phyloP scores from a whole-genome alignment of 106 monocot genomes.

The Chionographis japonica region DNA sequence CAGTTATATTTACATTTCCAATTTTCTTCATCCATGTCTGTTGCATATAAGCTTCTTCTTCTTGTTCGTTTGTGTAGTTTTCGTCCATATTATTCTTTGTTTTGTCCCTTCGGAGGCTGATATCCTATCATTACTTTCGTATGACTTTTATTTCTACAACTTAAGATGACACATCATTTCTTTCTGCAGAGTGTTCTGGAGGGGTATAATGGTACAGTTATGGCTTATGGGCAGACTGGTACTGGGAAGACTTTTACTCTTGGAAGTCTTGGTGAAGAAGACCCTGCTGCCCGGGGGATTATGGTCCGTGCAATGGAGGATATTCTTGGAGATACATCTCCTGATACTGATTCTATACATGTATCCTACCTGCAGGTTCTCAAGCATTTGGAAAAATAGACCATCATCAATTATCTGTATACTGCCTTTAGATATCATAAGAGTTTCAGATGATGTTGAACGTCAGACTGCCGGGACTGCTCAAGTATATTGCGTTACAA shows the following conservation, averaged over 20 bases:
- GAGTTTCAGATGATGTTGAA: too few relatives aligned
- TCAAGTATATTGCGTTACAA: too few relatives aligned
- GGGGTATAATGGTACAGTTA: conserved; percentile 96
- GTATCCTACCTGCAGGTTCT: conserved; percentile 95
- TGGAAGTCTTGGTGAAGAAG: conserved; percentile 93
- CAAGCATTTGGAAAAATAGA: neutral
- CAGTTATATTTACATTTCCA: too few relatives aligned
- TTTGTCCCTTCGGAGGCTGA: too few relatives aligned
- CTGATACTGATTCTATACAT: conserved; percentile 69
- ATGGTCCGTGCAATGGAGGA: conserved; percentile 99
- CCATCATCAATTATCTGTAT: neutral
- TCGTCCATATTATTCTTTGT: too few relatives aligned
- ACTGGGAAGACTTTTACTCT: conserved; percentile 98
- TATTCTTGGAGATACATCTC: conserved; percentile 75
- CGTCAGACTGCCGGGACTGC: too few relatives aligned
- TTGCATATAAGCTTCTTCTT: too few relatives aligned
- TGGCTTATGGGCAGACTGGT: conserved; percentile 99
- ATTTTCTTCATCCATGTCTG: too few relatives aligned
- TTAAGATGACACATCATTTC: conserved; percentile 1
- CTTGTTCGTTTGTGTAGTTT: too few relatives aligned
- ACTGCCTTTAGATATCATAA: too few relatives aligned
- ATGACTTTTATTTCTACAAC: neutral
- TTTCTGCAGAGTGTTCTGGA: conserved; percentile 90
- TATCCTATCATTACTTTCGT: too few relatives aligned
- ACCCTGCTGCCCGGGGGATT: conserved; percentile 83